phyloP scores from a whole-genome alignment of 495 filamentous ascomycete genomes.

The Pseudomonodictys pantanalensis region DNA sequence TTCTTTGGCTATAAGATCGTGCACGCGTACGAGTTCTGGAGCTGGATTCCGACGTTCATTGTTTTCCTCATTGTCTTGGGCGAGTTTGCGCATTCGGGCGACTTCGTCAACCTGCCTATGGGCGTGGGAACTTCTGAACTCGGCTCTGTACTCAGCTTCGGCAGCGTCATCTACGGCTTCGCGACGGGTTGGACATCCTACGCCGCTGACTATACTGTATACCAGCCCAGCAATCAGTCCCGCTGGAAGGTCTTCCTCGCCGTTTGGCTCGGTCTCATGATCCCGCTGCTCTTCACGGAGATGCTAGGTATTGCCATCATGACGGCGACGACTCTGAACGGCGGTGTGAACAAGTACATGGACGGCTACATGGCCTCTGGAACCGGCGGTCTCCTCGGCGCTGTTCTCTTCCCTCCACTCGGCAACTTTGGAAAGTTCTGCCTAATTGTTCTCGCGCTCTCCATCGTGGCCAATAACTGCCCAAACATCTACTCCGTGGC shows the following conservation, averaged over 20 bases:
- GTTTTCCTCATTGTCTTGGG: slow-evolving; percentile 77
- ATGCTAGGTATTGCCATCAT: slow-evolving; percentile 72
- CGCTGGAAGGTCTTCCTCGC: slow-evolving; percentile 63
- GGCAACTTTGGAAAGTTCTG: slow-evolving; percentile 82
- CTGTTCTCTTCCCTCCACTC: slow-evolving; percentile 59
- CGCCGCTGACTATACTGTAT: slow-evolving; percentile 80
- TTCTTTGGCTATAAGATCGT: slow-evolving; percentile 69
- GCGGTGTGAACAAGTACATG: slow-evolving; percentile 48
- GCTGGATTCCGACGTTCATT: slow-evolving; percentile 73
- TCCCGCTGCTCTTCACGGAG: slow-evolving; percentile 73
- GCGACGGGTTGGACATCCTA: slow-evolving; percentile 78
- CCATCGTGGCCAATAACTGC: slow-evolving; percentile 81
- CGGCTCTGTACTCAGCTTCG: slow-evolving; percentile 67
- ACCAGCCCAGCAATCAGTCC: slow-evolving; percentile 52
- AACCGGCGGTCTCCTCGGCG: slow-evolving; percentile 64
- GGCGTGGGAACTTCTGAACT: slow-evolving; percentile 58
- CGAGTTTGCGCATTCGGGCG: slow-evolving; percentile 69
- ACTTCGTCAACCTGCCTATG: slow-evolving; percentile 68
- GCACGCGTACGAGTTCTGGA: slow-evolving; percentile 76
- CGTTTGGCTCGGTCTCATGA: slow-evolving; percentile 67
- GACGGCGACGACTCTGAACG: slow-evolving; percentile 28
- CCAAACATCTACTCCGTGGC: slow-evolving; percentile 82
- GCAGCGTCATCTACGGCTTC: slow-evolving; percentile 61
- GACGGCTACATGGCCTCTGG: slow-evolving; percentile 58
- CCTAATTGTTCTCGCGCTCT: slow-evolving; percentile 72